Evolutionary conservation across 768 basidiomycete species (phyloP).

Genomic region (Auriculariales sp.): DNA sequence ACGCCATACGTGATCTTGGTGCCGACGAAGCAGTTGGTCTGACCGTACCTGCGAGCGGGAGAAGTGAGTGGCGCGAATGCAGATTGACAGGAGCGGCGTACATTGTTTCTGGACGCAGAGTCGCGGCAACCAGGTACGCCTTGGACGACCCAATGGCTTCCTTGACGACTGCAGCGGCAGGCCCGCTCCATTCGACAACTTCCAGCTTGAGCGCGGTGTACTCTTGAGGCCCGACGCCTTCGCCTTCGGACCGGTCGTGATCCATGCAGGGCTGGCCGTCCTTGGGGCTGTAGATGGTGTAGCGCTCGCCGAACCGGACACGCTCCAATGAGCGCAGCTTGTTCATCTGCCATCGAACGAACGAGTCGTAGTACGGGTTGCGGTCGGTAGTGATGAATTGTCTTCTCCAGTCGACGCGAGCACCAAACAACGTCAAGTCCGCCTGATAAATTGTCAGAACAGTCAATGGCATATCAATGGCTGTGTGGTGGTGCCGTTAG

Average conservation of each 20-base stretch:
- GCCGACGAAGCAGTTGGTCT: constrained; percentile 96
- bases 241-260: constrained; percentile 91
- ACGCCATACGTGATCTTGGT: constrained; percentile 83
- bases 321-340: constrained; percentile 74
- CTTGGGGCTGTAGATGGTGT: constrained; percentile 97
- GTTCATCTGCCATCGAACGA: constrained; percentile 97
- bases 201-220: constrained; percentile 93
- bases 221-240: constrained; percentile 89
- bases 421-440: constrained; percentile 81
- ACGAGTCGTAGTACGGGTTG: constrained; percentile 94
- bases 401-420: constrained; percentile 94
- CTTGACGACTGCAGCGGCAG: constrained; percentile 47
- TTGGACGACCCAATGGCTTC: constrained; percentile 62
- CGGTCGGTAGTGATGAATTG: constrained; percentile 87
- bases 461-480: too few species aligned
- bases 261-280: constrained; percentile 99
- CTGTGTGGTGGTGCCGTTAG: too few species aligned
- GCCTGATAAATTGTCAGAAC: constrained; percentile 15
- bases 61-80: constrained; percentile 1
- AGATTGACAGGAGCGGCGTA: constrained; percentile 13
- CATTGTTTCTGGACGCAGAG: constrained; percentile 95
- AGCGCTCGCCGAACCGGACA: constrained; percentile 96
- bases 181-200: constrained; percentile 70
- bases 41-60: constrained; percentile 60
- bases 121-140: constrained; percentile 90